Conservation (phyloP, 1,284 basidiomycete genomes). For the Apiotrichum brassicae region DNA sequence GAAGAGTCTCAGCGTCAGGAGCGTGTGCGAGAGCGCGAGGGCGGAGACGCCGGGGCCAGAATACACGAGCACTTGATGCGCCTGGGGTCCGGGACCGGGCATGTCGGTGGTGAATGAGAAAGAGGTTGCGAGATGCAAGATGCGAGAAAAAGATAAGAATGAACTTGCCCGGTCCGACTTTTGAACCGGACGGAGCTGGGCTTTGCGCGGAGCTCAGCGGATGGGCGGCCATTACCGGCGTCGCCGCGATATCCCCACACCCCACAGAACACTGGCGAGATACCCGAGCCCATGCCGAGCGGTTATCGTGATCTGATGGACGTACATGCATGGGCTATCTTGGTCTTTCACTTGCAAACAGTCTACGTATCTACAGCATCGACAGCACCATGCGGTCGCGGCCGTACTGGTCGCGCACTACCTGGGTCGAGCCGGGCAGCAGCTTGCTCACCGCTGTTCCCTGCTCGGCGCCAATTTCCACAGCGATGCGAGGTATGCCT, state of each 20-base stretch:
- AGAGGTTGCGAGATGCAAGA: background rate
- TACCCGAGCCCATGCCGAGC: constrained; percentile 1
- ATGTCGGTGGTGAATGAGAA: constrained; percentile 13
- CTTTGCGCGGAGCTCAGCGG: too few species aligned
- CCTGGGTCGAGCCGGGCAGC: constrained; percentile 54
- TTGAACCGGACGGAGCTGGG: too few species aligned
- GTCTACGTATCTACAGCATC: background rate
- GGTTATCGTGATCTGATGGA: too few species aligned
- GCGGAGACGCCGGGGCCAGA: constrained; percentile 62
- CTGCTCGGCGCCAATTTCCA: constrained; percentile 75
- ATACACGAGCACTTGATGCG: constrained; percentile 66
- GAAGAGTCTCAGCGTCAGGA: constrained; percentile 55
- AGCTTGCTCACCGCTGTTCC: constrained; percentile 58
- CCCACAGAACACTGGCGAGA: constrained; percentile 1
- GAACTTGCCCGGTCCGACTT: too few species aligned
- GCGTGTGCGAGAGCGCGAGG: constrained; percentile 55
- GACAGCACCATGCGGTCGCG: constrained; percentile 47
- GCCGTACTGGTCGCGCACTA: constrained; percentile 73
- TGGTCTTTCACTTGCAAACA: background rate
- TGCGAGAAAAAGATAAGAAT: background rate
- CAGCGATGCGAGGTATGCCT: constrained; percentile 51
- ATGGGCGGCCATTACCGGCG: too few species aligned
- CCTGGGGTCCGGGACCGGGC: constrained; percentile 35
- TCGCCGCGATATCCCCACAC: background rate
- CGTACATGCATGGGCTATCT: too few species aligned